phyloP scores from a whole-genome alignment of 1,284 basidiomycete genomes.

The Trichosporon coremiiforme region DNA sequence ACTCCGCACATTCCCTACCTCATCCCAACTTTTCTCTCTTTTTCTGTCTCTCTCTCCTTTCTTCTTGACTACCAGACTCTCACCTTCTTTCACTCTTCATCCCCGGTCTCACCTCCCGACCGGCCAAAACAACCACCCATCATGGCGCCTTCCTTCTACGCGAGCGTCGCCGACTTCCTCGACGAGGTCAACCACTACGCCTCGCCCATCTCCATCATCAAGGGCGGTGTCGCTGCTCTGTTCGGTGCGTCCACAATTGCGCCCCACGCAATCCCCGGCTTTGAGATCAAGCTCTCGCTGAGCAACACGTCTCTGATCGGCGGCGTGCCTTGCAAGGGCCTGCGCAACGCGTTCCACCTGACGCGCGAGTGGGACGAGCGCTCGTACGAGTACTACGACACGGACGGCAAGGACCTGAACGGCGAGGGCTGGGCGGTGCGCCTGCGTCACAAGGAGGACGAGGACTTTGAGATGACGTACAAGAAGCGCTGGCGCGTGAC shows the following conservation, averaged over 20 bases:
- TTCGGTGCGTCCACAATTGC: conserved; percentile 8
- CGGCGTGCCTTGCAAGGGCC: conserved; percentile 18
- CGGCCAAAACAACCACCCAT: background rate
- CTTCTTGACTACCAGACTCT: no score
- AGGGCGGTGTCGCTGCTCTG: conserved; percentile 19
- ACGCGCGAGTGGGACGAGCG: background rate
- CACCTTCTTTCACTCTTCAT: background rate
- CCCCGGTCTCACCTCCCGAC: no score
- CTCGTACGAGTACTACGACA: conserved; percentile 25
- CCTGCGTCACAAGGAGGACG: conserved; percentile 25
- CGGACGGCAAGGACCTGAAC: conserved; percentile 9
- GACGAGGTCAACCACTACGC: conserved; percentile 16
- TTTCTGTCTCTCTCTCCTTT: background rate
- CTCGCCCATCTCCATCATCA: conserved; percentile 17
- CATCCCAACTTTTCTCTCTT: background rate
- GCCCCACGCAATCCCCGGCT: conserved; percentile 18
- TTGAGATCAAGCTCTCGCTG: conserved; percentile 25
- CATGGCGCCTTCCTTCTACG: conserved; percentile 23
- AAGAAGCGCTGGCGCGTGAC: conserved; percentile 24
- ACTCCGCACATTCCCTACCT: background rate
- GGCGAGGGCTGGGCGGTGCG: conserved; percentile 24
- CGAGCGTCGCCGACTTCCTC: conserved; percentile 17
- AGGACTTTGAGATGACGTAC: conserved; percentile 24
- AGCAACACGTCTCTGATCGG: conserved; percentile 21
- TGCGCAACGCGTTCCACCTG: conserved; percentile 20